Evolutionary conservation across 2,329 filamentous ascomycete genomes (phyloP).

Genomic region (Penicillium sp.): DNA sequence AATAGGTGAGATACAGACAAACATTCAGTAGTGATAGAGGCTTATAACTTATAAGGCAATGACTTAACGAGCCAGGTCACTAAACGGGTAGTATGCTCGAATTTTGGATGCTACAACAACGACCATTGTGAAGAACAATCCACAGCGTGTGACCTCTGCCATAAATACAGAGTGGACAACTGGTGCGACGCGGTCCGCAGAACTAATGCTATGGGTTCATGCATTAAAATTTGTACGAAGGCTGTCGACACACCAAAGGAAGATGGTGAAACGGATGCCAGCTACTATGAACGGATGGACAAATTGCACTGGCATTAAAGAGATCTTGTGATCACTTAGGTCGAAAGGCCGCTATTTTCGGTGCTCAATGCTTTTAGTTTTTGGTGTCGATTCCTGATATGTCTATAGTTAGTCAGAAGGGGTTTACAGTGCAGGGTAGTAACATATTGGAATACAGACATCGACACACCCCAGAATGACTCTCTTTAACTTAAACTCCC

Average conservation of each 20-base stretch:
- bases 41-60: not conserved
- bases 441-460: no score
- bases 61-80: not conserved
- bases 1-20: not conserved
- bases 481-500: no score
- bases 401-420: no score
- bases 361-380: no score
- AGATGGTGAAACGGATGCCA: slow-evolving; percentile 2
- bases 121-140: not conserved
- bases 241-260: slow-evolving; percentile 3
- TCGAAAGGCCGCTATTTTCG: no score
- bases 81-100: not conserved
- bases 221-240: not conserved
- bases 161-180: not conserved
- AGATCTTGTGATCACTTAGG: not conserved
- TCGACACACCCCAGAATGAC: no score
- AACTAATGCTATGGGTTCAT: not conserved
- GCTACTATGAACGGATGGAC: slow-evolving; percentile 1
- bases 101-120: not conserved
- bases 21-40: not conserved
- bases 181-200: not conserved
- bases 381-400: no score
- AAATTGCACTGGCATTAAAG: slow-evolving; percentile 2
- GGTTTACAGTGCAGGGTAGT: no score
- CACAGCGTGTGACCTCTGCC: not conserved